phyloP scores from a whole-genome alignment of 345 rosid species.

The Hypericum perforatum region DNA sequence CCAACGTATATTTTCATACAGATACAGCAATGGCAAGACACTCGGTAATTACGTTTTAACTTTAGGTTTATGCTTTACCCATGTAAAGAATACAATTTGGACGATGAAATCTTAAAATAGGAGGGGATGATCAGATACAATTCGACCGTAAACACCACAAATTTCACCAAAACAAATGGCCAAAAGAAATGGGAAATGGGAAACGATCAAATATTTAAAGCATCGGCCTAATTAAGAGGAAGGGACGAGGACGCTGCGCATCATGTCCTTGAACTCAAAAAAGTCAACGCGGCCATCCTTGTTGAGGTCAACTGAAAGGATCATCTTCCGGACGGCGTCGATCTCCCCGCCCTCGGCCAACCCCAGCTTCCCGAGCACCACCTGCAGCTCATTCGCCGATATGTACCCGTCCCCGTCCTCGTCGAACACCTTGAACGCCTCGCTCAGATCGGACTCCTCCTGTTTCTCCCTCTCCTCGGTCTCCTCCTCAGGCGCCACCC shows the following conservation, averaged over 20 bases:
- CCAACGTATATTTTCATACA: too few relatives aligned
- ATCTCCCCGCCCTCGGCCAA: slow-evolving; percentile 62
- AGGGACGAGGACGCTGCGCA: slow-evolving; percentile 42
- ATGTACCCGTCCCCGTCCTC: slow-evolving; percentile 86
- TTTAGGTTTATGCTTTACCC: too few relatives aligned
- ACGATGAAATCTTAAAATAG: too few relatives aligned
- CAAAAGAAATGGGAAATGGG: too few relatives aligned
- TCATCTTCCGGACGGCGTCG: slow-evolving; percentile 69
- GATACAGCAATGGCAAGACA: too few relatives aligned
- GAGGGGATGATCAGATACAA: too few relatives aligned
- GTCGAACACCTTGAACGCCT: slow-evolving; percentile 93
- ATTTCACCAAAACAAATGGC: too few relatives aligned
- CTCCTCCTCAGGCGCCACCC: slow-evolving; percentile 1
- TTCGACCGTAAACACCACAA: too few relatives aligned
- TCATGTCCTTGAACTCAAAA: slow-evolving; percentile 87
- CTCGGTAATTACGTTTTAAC: too few relatives aligned
- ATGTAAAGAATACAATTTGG: too few relatives aligned
- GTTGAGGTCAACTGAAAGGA: slow-evolving; percentile 66
- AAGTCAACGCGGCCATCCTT: slow-evolving; percentile 80
- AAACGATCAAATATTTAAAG: neutral
- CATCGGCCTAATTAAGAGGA: neutral
- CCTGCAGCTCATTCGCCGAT: slow-evolving; percentile 67
- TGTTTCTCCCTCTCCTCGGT: slow-evolving; percentile 4
- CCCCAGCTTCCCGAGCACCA: slow-evolving; percentile 62
- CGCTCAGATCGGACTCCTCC: slow-evolving; percentile 68